A percentile compares a stretch with the other conserved stretches of the same genome.
Conservation (phyloP, 305 asterid genomes). For the Fraxinus floribunda region DNA sequence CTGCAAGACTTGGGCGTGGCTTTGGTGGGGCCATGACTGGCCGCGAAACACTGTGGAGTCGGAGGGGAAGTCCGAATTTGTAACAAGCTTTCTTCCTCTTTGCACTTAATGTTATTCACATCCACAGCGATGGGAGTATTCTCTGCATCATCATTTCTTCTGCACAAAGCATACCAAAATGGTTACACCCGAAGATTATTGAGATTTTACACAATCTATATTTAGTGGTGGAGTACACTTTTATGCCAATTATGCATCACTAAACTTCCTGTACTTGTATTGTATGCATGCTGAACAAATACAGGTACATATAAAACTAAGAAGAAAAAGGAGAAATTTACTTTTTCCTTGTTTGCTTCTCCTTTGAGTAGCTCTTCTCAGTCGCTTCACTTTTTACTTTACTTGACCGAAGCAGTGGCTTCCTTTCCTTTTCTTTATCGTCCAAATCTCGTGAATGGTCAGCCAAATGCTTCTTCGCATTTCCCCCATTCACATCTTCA, state of each 20-base stretch:
- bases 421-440: constrained; percentile 59
- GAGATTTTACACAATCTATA: neutral
- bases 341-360: constrained; percentile 61
- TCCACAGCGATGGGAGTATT: constrained; percentile 65
- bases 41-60: constrained; percentile 91
- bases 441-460: constrained; percentile 23
- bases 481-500: constrained; percentile 19
- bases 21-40: constrained; percentile 35
- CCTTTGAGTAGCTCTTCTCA: constrained; percentile 45
- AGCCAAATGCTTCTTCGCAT: constrained; percentile 5
- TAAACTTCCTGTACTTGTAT: neutral
- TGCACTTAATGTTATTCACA: constrained; percentile 46
- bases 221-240: neutral
- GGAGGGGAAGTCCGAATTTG: constrained; percentile 87
- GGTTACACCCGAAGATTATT: neutral
- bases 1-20: constrained; percentile 42
- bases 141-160: constrained; percentile 72
- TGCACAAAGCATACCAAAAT: constrained; percentile 27
- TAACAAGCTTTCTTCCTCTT: constrained; percentile 34
- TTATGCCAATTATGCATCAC: neutral
- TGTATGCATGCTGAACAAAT: neutral
- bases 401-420: constrained; percentile 54
- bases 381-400: constrained; percentile 43
- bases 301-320: neutral
- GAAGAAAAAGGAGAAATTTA: constrained; percentile 27